Base-by-base conservation (phyloP, 192 early-diverging fungal species). In the Funneliformis mosseae region DNA sequence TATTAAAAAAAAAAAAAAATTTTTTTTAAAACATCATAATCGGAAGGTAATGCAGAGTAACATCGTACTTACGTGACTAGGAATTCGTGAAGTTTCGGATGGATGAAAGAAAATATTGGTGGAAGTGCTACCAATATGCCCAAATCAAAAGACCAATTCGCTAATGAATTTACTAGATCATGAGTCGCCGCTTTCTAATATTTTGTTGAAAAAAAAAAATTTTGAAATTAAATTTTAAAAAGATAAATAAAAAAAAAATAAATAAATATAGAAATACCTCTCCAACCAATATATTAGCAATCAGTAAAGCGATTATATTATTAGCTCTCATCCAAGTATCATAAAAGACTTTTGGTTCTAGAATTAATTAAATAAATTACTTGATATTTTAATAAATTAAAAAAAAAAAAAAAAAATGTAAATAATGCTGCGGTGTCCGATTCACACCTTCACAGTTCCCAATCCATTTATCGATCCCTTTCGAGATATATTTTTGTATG, bases 281-380 rank as follows among this genome's bases (percentile, higher is more conserved):
- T 23, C 70, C 70, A 45, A 72, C 27, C 8, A n/a, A 16, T 41
- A 72, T n/a, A 0, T n/a, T 41, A 45, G 41, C 8, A 8, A 72
- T 12, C 10, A 23, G 42, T n/a, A 45, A 8, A 6, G 70, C 28
- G 18, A 45, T 21, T n/a, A 72, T 72, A 2, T 72, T 41, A 5
- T 41, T 28, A 6, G 23, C n/a, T 21, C 43, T 1, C 23, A 10
- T 16, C 38, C 27, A 41, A 23, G 43, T 28, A 10, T n/a, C 8
- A 10, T 3, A 41, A 45, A 72, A 11, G 21, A 11, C 41, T 43
- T 72, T 72, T 41, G 70, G 42, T 72, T 72, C 70, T 72, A 72
- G 21, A 14, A 72, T 72, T 21, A 72, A 46, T 25, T 45, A 72
- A 72, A 38, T 33, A 33, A 38, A 69, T 38, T 11, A n/a, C 4